Evolutionary conservation across 1,284 basidiomycete species (phyloP), one percentile per base, ranked within the genome.

Genomic region (Apiotrichum veenhuisii): DNA sequence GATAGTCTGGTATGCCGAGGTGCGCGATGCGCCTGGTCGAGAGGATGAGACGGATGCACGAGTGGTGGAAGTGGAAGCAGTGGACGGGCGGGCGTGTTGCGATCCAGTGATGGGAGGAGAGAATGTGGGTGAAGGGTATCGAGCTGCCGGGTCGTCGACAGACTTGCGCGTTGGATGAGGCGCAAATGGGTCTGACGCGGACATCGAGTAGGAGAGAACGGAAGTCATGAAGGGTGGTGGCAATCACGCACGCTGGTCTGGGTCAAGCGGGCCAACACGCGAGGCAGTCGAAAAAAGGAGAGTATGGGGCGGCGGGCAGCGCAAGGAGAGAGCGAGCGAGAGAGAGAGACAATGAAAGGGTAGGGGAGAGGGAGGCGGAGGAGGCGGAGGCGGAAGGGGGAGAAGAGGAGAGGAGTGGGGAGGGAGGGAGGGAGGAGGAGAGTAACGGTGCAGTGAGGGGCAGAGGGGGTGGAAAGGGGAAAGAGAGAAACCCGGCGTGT

Each of bases 151-250:
- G 42, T 54, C 54, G 30, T 63, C 61, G 23, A 56, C 33, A 5
- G 61, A 54, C 50, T 52, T 54, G 53, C 51, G 62, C 48, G 53
- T 50, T 33, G 55, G 37, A 18, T 58, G 54, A 34, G 55, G 53
- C 49, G 57, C 62, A 36, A 60, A 60, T 27, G 58, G 62, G 47
- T 63, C 62, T 25, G 62, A 54, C 58, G 59, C 61, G 40, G 30
- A 44, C 50, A 47, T 58, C 12, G 59, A 40, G 50, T 58, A 57
- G 34, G 54, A 55, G 22, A 56, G 43, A 38, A 58, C 45, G 8
- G 57, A 51, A 22, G 63, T 33, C 58, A 58, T 55, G 25, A 42
- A 53, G 50, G 37, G 42, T 49, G 36, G 36, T 52, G 50, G 50
- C 33, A 44, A 36, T 43, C 26, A 38, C 7, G 40, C 36, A 9